Evolutionary conservation across 495 filamentous ascomycete species (phyloP).

Genomic region (Penicillium fimorum): DNA sequence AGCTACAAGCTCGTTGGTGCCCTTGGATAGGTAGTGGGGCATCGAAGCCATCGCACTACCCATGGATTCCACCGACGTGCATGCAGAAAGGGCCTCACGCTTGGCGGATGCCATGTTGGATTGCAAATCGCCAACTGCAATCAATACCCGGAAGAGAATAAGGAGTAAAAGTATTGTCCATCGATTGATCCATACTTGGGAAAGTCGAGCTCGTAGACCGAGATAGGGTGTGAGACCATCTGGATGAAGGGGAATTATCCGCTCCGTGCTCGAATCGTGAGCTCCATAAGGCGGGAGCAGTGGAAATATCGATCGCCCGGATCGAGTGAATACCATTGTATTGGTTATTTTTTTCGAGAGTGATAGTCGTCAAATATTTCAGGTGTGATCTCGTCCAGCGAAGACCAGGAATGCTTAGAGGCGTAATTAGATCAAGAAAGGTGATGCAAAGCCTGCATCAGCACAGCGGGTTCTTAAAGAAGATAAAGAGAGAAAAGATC

Average conservation of each 20-base stretch:
- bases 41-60: conserved; percentile 96
- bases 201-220: conserved; percentile 82
- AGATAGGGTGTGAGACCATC: conserved; percentile 94
- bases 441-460: conserved; percentile 5
- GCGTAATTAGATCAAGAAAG: conserved; percentile 1
- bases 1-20: conserved; percentile 84
- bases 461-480: neutral
- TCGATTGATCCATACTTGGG: conserved; percentile 94
- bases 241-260: conserved; percentile 45
- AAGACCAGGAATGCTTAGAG: neutral
- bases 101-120: conserved; percentile 72
- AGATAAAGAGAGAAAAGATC: conserved; percentile 9
- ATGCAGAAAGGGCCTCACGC: conserved; percentile 78
- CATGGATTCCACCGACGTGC: conserved; percentile 87
- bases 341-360: neutral
- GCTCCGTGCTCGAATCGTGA: conserved; percentile 38
- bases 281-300: conserved; percentile 47
- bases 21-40: conserved; percentile 86
- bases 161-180: conserved; percentile 92
- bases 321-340: conserved; percentile 34
- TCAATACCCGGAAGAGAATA: conserved; percentile 73
- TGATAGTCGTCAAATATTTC: neutral
- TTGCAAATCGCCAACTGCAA: conserved; percentile 69
- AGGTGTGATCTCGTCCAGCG: conserved; percentile 10
- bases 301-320: conserved; percentile 39